A percentile compares a stretch with the other conserved stretches of the same genome.
phyloP scores from a whole-genome alignment of 2,329 filamentous ascomycete genomes.

The Fusarium nisikadoi region DNA sequence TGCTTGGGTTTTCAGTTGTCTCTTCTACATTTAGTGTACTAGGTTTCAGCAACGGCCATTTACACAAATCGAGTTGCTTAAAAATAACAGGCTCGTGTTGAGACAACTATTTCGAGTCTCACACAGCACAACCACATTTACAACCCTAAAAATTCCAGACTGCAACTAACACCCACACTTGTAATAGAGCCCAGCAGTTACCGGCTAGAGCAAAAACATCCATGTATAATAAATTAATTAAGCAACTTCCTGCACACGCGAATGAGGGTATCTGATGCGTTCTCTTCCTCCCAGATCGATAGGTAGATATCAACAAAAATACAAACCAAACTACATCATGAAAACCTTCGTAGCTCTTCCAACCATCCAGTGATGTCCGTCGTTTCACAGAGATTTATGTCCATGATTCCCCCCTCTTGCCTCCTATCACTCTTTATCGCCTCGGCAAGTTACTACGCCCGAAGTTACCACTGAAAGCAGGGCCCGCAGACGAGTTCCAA shows the following conservation, averaged over 20 bases:
- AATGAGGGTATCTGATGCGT: slow-evolving; percentile 47
- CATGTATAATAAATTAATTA: slow-evolving; percentile 27
- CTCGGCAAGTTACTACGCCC: slow-evolving; percentile 59
- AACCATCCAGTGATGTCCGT: not conserved
- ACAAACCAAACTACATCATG: slow-evolving; percentile 18
- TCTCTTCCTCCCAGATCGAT: slow-evolving; percentile 39
- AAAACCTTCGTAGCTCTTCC: not conserved
- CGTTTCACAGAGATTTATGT: not conserved
- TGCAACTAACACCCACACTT: not conserved
- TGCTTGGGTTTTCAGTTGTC: not conserved
- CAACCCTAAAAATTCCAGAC: not conserved
- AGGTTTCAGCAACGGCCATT: not conserved
- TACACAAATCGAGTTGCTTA: not conserved
- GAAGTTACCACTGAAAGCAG: slow-evolving; percentile 52
- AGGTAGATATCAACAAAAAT: slow-evolving; percentile 34
- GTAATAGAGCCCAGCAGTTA: slow-evolving; percentile 6
- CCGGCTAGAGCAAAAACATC: not conserved
- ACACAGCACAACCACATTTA: not conserved
- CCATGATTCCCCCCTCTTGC: slow-evolving; percentile 16
- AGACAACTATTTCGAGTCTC: too few relatives aligned
- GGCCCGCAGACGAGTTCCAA: slow-evolving; percentile 56
- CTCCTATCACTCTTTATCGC: slow-evolving; percentile 51
- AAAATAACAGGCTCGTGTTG: not conserved
- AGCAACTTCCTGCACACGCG: slow-evolving; percentile 36
- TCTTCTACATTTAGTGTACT: not conserved